Conservation (phyloP, 176 grass and related monocot genomes). For the Rhynchospora tenuis region DNA sequence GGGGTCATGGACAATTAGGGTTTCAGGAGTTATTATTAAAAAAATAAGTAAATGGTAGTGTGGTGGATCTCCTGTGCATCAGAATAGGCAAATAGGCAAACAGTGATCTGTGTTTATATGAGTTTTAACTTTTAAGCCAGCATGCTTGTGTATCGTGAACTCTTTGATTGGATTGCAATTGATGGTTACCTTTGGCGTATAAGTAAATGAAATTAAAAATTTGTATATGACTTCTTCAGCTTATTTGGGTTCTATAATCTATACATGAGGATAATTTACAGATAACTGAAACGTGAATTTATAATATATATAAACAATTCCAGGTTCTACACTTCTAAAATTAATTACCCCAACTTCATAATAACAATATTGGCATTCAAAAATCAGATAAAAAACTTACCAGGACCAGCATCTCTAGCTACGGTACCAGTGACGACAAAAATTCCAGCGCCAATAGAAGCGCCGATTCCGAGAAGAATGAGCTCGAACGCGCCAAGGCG, state of each 20-base stretch:
- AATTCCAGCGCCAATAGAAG: constrained; percentile 91
- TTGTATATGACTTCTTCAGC: neutral
- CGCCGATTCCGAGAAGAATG: constrained; percentile 81
- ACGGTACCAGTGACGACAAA: constrained; percentile 95
- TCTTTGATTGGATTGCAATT: neutral
- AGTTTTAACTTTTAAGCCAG: neutral
- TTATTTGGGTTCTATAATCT: neutral
- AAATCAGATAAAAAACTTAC: constrained; percentile 21
- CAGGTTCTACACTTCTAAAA: neutral
- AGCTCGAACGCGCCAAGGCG: constrained; percentile 74
- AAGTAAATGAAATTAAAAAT: neutral
- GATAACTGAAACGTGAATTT: neutral
- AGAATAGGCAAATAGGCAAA: neutral
- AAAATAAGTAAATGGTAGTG: neutral
- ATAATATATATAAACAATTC: neutral
- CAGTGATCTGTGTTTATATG: neutral
- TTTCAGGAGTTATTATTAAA: too few species aligned
- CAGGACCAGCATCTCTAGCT: constrained; percentile 87
- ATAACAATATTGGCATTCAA: too few species aligned
- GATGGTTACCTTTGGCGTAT: neutral
- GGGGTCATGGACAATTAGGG: neutral
- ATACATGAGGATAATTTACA: neutral
- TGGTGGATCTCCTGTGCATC: neutral
- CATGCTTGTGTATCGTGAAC: neutral
- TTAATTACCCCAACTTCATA: neutral